Percentiles rank a stretch among this genome's conserved stretches.
These are phyloP conservation scores for Magnaporthiopsis incrustans DNA, from an alignment of 2,329 filamentous ascomycete species.

Conservation along the genomic window DNA sequence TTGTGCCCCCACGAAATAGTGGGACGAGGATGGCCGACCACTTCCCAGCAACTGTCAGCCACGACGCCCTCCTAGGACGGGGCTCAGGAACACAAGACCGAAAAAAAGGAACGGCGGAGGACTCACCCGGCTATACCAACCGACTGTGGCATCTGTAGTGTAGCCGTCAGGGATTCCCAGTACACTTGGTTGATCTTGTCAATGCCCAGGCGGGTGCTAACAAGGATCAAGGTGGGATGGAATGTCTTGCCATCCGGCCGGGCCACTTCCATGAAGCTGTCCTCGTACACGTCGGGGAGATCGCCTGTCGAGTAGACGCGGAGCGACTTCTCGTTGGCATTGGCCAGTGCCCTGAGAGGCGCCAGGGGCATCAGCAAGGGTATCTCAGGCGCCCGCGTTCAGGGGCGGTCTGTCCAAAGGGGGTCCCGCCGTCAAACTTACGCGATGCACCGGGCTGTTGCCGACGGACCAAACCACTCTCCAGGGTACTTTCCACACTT, in stretches of 20 bases:
- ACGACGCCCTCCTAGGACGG: background rate
- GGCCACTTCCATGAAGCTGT: slow-evolving; percentile 73
- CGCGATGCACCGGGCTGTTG: slow-evolving; percentile 90
- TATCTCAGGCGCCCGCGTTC: background rate
- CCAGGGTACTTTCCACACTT: slow-evolving; percentile 92
- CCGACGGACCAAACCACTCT: slow-evolving; percentile 98
- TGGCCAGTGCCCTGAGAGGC: slow-evolving; percentile 61
- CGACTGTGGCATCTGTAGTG: slow-evolving; percentile 83
- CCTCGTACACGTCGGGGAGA: slow-evolving; percentile 86
- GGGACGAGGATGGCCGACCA: slow-evolving; percentile 82
- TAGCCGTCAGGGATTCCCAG: slow-evolving; percentile 82
- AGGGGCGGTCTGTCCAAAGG: too few species aligned
- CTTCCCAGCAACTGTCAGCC: slow-evolving; percentile 33
- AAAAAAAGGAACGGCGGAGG: background rate
- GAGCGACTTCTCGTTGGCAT: slow-evolving; percentile 55
- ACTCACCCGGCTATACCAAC: slow-evolving; percentile 87
- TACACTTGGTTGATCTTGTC: slow-evolving; percentile 93
- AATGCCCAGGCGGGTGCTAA: slow-evolving; percentile 84
- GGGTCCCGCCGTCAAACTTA: slow-evolving; percentile 35
- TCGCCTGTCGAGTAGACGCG: slow-evolving; percentile 86
- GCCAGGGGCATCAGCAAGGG: slow-evolving; percentile 1
- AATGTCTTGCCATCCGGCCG: slow-evolving; percentile 58
- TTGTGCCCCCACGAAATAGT: slow-evolving; percentile 51
- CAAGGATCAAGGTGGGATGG: slow-evolving; percentile 76
- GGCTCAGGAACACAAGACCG: too few species aligned